phyloP scores from a whole-genome alignment of 2,329 filamentous ascomycete species.

The Colletotrichum sp. region DNA sequence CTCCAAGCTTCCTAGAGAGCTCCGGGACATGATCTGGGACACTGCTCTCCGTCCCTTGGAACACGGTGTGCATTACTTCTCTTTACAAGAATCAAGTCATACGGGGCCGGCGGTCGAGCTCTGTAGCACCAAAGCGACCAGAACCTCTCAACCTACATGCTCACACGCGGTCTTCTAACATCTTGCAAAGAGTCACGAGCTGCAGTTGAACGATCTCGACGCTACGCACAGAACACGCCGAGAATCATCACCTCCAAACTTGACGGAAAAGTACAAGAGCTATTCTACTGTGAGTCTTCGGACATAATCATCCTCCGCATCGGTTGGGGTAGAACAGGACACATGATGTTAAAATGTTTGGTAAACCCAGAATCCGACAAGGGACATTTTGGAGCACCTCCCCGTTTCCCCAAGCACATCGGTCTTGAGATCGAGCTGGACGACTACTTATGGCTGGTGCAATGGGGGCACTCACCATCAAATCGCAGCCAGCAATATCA shows the following conservation, averaged over 20 bases:
- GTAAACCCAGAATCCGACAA: background rate
- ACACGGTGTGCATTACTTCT: background rate
- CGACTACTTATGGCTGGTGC: background rate
- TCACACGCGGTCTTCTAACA: background rate
- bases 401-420: background rate
- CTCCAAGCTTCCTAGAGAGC: background rate
- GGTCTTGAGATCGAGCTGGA: background rate
- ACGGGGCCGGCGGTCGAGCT: background rate
- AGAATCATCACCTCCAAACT: background rate
- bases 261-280: background rate
- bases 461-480: background rate
- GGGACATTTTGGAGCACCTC: background rate
- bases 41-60: background rate
- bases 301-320: background rate
- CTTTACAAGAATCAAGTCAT: background rate
- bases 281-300: background rate
- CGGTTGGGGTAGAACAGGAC: background rate
- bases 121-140: background rate
- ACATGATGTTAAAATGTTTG: accelerated
- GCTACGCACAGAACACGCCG: background rate
- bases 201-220: background rate
- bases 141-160: background rate
- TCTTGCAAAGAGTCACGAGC: background rate
- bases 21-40: background rate
- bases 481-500: background rate